Base-by-base conservation (phyloP, 495 filamentous ascomycete species). In the Bacidia gigantensis region DNA sequence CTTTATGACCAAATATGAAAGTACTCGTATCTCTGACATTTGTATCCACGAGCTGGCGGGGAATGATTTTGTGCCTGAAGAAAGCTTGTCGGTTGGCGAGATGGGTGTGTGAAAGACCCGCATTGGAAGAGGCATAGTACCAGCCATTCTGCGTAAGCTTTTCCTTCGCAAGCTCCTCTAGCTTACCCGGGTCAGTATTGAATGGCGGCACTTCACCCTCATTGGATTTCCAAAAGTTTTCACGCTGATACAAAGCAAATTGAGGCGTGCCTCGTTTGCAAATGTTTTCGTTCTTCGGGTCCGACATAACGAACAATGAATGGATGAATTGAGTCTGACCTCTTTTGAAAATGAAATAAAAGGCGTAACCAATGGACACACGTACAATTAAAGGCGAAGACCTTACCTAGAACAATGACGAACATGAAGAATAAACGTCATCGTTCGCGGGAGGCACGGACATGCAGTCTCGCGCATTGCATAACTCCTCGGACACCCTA, bases 61-160 rank as follows among this genome's bases (percentile, higher is more conserved):
- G 81, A 51, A 83, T 74, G 60, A 84, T 78, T 35, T 77, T 71
- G 65, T 82, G 81, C 0, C 79, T 74, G 68, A 73, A 82, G 72
- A 85, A 84, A 55, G 82, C 72, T 61, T 82, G 75, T 21, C 81
- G 73, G 63, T 84, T 85, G 11, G 77, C 76, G 1, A 79, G 69
- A 61, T 85, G 80, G 14, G 81, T 86, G 52, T 68, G 71, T 7
- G 80, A 83, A 26, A 76, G 67, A 0, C 81, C 79, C 11, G 81
- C 81, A 56, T 83, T 84, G 52, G 69, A 82, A 45, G 78, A 80
- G 43, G 82, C 73, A 53, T 85, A 84, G 65, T 69, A 74, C 72
- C 71, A 77, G 53, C 75, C 75, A 20, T 62, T 63, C 50, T 72
- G 57, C 48, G 72, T 74, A 18, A 84, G 70, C 26, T 68, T 76